Evolutionary conservation across 2,329 filamentous ascomycete genomes (phyloP).

Genomic region (Alternaria brassicicola): DNA sequence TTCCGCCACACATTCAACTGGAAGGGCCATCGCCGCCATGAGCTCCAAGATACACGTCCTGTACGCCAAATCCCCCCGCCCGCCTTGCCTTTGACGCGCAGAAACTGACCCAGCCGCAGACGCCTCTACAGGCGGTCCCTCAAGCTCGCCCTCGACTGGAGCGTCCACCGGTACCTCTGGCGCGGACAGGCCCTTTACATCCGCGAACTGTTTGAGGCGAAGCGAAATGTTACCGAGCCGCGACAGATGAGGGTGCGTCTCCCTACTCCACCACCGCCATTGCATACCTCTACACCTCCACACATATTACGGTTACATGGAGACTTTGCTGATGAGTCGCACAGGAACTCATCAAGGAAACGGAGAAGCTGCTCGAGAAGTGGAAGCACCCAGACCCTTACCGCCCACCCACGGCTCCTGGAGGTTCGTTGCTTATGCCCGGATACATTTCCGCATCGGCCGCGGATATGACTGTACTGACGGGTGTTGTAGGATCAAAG

Average conservation of each 20-base stretch:
- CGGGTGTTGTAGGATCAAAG: conserved; percentile 74
- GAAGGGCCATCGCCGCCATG: conserved; percentile 41
- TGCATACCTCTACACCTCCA: background rate
- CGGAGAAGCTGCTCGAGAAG: conserved; percentile 83
- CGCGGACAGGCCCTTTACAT: conserved; percentile 96
- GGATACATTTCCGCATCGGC: conserved; percentile 31
- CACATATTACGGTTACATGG: background rate
- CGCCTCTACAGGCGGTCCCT: conserved; percentile 88
- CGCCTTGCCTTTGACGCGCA: conserved; percentile 17
- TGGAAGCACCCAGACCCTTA: conserved; percentile 99
- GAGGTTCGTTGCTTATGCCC: conserved; percentile 65
- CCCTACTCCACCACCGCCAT: background rate
- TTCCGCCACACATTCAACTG: conserved; percentile 20
- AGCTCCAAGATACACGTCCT: conserved; percentile 49
- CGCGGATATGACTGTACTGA: conserved; percentile 29
- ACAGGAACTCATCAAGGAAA: conserved; percentile 83
- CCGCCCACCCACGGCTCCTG: conserved; percentile 84
- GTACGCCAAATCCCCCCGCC: conserved; percentile 33
- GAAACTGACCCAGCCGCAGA: conserved; percentile 51
- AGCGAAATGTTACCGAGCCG: conserved; percentile 81
- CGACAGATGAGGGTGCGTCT: conserved; percentile 78
- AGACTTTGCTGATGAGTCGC: conserved; percentile 26
- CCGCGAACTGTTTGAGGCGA: conserved; percentile 91
- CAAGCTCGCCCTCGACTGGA: conserved; percentile 94
- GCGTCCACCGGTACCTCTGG: conserved; percentile 91